These are phyloP conservation scores for Kuraishia ogatae DNA, from an alignment of 805 yeast species.

Conservation along the genomic window DNA sequence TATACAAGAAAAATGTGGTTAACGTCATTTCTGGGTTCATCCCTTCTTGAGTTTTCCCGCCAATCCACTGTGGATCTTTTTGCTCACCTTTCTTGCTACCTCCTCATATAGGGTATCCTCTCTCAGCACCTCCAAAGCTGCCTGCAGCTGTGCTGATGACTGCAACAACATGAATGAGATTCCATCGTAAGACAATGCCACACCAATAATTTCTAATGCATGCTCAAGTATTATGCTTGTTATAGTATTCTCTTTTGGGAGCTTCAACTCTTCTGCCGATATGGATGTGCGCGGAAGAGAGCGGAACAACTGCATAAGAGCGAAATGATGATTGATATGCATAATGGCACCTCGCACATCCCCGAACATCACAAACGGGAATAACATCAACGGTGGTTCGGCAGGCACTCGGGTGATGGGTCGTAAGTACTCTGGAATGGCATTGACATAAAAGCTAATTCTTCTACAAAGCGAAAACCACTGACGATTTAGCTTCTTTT, in stretches of 20 bases:
- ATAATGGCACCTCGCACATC: neutral
- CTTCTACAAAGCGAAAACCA: conserved; percentile 7
- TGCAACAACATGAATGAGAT: neutral
- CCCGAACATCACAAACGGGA: neutral
- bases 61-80: neutral
- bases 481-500: conserved; percentile 4
- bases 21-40: no score
- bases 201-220: neutral
- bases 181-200: neutral
- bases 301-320: neutral
- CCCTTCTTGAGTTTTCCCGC: neutral
- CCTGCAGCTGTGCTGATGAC: neutral
- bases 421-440: neutral
- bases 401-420: neutral
- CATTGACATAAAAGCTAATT: conserved; percentile 2
- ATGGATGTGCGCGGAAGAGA: neutral
- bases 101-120: neutral
- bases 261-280: neutral
- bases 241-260: no score
- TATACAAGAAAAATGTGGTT: neutral
- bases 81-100: neutral
- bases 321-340: neutral
- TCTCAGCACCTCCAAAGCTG: neutral
- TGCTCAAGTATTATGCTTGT: neutral
- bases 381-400: neutral